Evolutionary conservation across 805 yeast genomes (phyloP), one percentile per base, ranked within the genome.

Genomic region (Brettanomyces naardenensis): DNA sequence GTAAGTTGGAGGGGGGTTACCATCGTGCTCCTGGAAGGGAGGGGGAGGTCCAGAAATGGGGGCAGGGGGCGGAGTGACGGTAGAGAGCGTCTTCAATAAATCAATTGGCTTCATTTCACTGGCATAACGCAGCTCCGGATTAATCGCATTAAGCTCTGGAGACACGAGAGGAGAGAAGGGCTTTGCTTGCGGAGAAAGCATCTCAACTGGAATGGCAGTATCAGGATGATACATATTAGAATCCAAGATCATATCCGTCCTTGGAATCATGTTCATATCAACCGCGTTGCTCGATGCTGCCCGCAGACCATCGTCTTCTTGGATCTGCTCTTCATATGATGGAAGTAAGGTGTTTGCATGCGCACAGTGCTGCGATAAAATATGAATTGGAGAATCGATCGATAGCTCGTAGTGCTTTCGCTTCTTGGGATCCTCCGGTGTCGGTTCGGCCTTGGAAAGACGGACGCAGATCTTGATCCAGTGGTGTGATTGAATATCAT

Each of bases 391-490:
- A 3, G 96, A 85, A 59, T 92, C 99, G 40, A 92, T 90, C 41
- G 87, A 79, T 32, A 92, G 84, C 62, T 92, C 99, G 55, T 83
- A 92, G 54, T 88, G 97, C 55, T 89, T 92, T 33, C 95, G 67
- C 53, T 85, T 85, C 5, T 43, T 36, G 2, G 62, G 60, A 28
- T 60, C 56, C 19, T 56, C 63, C 32, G 64, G 61, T 2, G 68
- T 66, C 3, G 78, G 73, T 31, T 82, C 78, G n/a, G 68, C 53
- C 46, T 72, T 75, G 4, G 95, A 84, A 28, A 92, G 66, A 36
- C 97, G 65, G 37, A 92, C 62, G 45, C 95, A 82, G 13, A 92
- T 72, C 61, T 92, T 92, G 51, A 92, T 78, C 97, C 98, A 92
- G 61, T 92, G 99, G 51, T 85, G 90, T 5, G 92, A 72, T 61